Base-by-base conservation (phyloP, 805 yeast genomes). In the Candida awuae region DNA sequence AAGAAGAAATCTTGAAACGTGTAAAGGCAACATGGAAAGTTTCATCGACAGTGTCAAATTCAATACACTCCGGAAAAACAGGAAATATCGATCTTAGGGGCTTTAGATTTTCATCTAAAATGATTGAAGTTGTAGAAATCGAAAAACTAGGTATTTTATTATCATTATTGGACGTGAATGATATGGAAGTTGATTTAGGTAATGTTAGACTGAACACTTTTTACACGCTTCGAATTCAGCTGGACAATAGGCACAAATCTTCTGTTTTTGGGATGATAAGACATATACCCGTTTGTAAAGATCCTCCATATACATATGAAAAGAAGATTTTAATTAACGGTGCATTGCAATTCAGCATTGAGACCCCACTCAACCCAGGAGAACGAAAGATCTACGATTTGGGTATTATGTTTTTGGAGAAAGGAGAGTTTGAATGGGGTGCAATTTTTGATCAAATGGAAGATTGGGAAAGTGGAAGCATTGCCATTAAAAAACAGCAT, bases 341-440 rank as follows among this genome's bases (percentile, higher is more conserved):
- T 2, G 68, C 74, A 3, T 59, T 83, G 20, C 94, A 84, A 49
- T 67, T 63, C 20, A 71, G 73, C 18, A 53, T 78, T 6, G 63
- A 69, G 0, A 49, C 58, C 1, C 54, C 60, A 2, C 48, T 80
- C 1, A 50, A 49, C 2, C 68, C 80, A 0, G 71, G 73, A 1
- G 68, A 61, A 19, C 50, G 63, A 0, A 37, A 62, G 4, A 62
- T 55, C 2, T 61, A 75, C 22, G 66, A 66, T 18, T 54, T 82
- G 29, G 75, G 84, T 7, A 71, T 80, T 35, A 69, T 80, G 15
- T 72, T 85, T 4, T 61, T 88, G 28, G 88, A 83, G 39, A 68
- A 69, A 32, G 97, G 97, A 2, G 80, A 75, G 34, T 87, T 80
- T 54, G 92, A 84, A 55, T 80, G 95, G 81, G 85, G 88, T 1